These are phyloP conservation scores for Phaeosphaeriaceae sp. DNA, from an alignment of 2,329 filamentous ascomycete genomes.

Conservation along the genomic window DNA sequence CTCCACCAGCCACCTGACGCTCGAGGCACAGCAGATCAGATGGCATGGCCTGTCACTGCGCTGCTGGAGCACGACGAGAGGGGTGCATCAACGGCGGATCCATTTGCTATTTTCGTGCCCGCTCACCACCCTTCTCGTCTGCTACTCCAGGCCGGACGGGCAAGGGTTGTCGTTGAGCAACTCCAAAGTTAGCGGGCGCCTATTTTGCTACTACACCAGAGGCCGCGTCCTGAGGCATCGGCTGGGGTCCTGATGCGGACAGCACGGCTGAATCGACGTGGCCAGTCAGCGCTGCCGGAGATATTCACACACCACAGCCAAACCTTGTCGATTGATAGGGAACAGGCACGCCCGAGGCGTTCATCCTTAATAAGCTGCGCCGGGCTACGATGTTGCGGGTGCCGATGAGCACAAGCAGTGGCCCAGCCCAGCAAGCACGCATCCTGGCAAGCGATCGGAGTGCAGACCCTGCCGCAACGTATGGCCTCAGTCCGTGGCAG, in stretches of 20 bases:
- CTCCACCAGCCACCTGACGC: constrained; percentile 40
- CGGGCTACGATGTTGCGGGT: constrained; percentile 20
- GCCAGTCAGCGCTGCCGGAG: constrained; percentile 43
- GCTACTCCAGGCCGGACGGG: constrained; percentile 7
- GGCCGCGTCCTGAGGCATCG: constrained; percentile 38
- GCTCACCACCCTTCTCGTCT: constrained; percentile 12
- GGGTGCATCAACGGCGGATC: constrained; percentile 20
- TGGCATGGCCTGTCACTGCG: constrained; percentile 19
- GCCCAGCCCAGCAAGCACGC: constrained; percentile 9
- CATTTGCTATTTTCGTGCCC: constrained; percentile 25
- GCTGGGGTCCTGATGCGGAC: constrained; percentile 46
- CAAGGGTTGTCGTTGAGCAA: constrained; percentile 23
- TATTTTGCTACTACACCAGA: constrained; percentile 34
- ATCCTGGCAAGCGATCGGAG: constrained; percentile 39
- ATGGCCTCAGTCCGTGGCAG: constrained; percentile 22
- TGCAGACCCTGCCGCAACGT: constrained; percentile 36
- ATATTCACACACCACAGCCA: constrained; percentile 34
- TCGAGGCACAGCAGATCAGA: constrained; percentile 26
- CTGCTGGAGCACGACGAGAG: constrained; percentile 11
- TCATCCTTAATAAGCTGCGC: constrained; percentile 33
- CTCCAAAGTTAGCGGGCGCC: constrained; percentile 45
- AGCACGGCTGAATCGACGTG: constrained; percentile 42
- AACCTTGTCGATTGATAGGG: constrained; percentile 34
- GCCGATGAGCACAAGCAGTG: constrained; percentile 18
- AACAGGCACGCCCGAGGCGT: constrained; percentile 22